Conservation (phyloP, 2,329 filamentous ascomycete genomes). For the Colletotrichum endophyticum region DNA sequence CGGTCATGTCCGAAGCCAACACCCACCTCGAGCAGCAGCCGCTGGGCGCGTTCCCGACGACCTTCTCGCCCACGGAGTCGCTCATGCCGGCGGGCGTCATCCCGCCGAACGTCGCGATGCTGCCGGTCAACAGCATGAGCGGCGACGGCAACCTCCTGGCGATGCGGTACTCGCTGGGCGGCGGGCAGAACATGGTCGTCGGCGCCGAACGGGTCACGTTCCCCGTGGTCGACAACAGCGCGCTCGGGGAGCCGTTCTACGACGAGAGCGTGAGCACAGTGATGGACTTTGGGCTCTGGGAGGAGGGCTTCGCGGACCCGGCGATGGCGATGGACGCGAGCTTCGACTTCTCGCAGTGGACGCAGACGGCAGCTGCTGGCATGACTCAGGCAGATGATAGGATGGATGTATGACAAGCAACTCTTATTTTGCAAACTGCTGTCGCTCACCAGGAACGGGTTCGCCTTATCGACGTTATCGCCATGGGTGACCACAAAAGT, state of each 20-base stretch:
- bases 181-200: neutral
- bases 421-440: neutral
- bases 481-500: neutral
- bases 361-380: conserved; percentile 1
- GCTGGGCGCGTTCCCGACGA: neutral
- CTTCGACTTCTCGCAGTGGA: conserved; percentile 35
- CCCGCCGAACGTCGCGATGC: neutral
- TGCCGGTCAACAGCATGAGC: neutral
- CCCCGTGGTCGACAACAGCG: conserved; percentile 31
- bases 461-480: neutral
- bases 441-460: neutral
- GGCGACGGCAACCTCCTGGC: neutral
- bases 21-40: neutral
- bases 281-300: conserved; percentile 40
- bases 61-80: conserved; percentile 5
- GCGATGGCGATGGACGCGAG: conserved; percentile 36
- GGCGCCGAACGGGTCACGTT: conserved; percentile 22
- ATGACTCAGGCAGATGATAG: conserved; percentile 18
- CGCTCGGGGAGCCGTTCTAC: conserved; percentile 32
- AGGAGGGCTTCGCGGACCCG: conserved; percentile 41
- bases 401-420: conserved; percentile 5
- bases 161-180: neutral
- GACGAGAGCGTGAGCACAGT: conserved; percentile 29
- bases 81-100: neutral
- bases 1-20: conserved; percentile 23